phyloP scores from a whole-genome alignment of 768 basidiomycete genomes.

The Chalciporus chontae region DNA sequence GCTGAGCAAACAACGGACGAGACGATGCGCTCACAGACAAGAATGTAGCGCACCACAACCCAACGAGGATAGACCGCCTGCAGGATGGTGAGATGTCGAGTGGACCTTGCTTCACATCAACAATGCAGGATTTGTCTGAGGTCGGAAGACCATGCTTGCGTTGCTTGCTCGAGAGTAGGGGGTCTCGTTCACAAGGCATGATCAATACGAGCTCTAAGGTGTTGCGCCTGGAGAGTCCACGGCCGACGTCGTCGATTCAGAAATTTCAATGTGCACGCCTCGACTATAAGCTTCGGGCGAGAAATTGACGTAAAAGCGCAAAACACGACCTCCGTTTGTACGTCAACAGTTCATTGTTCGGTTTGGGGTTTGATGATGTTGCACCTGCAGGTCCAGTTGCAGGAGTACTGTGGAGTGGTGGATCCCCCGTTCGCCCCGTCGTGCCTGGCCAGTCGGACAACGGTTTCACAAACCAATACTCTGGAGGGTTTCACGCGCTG shows the following conservation, averaged over 20 bases:
- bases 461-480: no score
- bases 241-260: neutral
- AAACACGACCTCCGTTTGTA: neutral
- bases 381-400: no score
- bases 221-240: neutral
- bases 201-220: neutral
- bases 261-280: neutral
- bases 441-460: neutral
- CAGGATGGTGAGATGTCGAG: conserved; percentile 51
- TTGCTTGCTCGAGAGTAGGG: conserved; percentile 11
- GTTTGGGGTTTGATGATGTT: no score
- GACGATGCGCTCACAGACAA: conserved; percentile 47
- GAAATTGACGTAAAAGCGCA: neutral
- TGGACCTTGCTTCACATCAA: conserved; percentile 36
- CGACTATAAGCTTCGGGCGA: neutral
- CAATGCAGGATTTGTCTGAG: neutral
- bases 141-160: neutral
- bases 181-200: conserved; percentile 16
- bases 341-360: neutral
- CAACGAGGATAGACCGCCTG: conserved; percentile 57
- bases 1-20: neutral
- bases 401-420: neutral
- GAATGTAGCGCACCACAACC: conserved; percentile 62
- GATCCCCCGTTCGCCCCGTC: no score
- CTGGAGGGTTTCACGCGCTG: neutral